Evolutionary conservation across 495 filamentous ascomycete species (phyloP).

Genomic region (Xylaria flabelliformis): DNA sequence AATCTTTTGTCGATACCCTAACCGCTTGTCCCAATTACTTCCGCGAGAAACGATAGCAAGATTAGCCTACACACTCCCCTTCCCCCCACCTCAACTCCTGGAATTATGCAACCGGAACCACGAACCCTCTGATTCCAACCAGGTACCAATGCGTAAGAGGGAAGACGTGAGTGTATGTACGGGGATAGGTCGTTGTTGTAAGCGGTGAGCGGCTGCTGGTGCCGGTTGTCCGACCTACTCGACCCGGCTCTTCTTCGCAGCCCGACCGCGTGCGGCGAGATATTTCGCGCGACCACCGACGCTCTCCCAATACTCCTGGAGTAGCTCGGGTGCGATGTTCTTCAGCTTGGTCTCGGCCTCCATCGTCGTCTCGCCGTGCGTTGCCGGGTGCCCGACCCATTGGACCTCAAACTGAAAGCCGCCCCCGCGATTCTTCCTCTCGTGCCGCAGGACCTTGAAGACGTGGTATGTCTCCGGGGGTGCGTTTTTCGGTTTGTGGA

Average conservation of each 20-base stretch:
- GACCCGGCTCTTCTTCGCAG: conserved; percentile 30
- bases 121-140: neutral
- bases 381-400: conserved; percentile 39
- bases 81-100: conserved; percentile 10
- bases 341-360: conserved; percentile 38
- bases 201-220: neutral
- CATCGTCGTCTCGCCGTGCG: conserved; percentile 36
- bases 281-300: conserved; percentile 35
- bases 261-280: conserved; percentile 35
- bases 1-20: conserved; percentile 18
- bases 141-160: conserved; percentile 3
- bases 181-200: neutral
- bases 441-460: conserved; percentile 34
- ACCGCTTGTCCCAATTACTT: neutral
- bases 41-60: neutral
- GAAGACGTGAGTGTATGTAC: conserved; percentile 8
- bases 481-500: conserved; percentile 38
- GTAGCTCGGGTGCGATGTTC: conserved; percentile 31
- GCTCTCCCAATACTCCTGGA: conserved; percentile 38
- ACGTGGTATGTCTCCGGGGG: conserved; percentile 38
- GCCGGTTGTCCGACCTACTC: conserved; percentile 16
- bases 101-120: conserved; percentile 17
- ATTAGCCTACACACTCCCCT: neutral
- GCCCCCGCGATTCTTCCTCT: conserved; percentile 36
- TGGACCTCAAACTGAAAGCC: conserved; percentile 44